Evolutionary conservation across 768 basidiomycete species (phyloP), one percentile per base, ranked within the genome.

Genomic region (Exsudoporus frostii): DNA sequence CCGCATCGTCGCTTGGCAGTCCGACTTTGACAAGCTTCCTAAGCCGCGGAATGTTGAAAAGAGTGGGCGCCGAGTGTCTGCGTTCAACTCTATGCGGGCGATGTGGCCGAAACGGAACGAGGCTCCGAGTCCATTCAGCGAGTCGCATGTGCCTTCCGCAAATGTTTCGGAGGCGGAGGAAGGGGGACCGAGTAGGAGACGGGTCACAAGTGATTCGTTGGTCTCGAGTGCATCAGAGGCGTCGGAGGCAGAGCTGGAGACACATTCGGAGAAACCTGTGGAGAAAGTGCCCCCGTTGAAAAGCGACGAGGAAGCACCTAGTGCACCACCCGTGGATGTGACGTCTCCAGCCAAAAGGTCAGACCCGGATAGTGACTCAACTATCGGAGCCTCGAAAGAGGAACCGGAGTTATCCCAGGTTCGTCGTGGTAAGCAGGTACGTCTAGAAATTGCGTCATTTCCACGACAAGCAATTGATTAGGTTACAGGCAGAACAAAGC

Each of bases 1-100:
- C 61, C 88, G 88, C 67, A 92, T 96, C 43, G 92, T 96, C 15
- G 90, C 89, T n/a, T 98, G 95, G 91, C 94, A 99, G 69, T 82
- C 82, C 56, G 93, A 98, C 65, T 93, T 96, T 59, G 89, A 92
- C 60, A 82, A 84, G 47, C 77, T 98, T 27, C 87, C 88, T 7
- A 90, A 88, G 63, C 85, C 79, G 50, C 86, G 82, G 57, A 76
- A 78, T 65, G 61, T 53, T 20, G 85, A 84, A 51, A 80, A 77
- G 59, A 74, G 67, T 48, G 72, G 73, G 34, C 82, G 82, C 50
- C 76, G 81, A 55, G 64, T 76, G 5, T 86, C 88, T 20, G 77
- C 85, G 0, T 88, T 92, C 58, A 78, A 78, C 25, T 84, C 89
- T 24, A 77, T 90, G 46, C 79, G 85, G 29, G 81, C 78, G 5